Conservation (phyloP, 129 eudicot genomes). For the Saposhnikovia divaricata region DNA sequence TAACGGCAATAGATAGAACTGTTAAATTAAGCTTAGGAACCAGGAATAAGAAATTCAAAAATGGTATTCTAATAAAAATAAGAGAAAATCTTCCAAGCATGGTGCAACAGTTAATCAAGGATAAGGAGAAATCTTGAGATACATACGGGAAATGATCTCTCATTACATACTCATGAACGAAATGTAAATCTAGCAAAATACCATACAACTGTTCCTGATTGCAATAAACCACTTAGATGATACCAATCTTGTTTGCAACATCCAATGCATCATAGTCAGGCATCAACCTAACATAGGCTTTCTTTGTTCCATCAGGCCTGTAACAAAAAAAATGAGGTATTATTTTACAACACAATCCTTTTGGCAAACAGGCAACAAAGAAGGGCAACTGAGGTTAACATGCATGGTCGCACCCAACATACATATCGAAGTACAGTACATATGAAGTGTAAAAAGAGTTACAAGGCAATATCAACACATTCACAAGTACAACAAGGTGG, state of each 20-base stretch:
- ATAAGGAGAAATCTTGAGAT: neutral
- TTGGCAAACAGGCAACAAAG: neutral
- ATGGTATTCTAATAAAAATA: neutral
- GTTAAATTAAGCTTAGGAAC: neutral
- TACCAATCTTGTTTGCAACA: slow-evolving; percentile 41
- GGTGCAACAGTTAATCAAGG: neutral
- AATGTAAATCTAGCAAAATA: neutral
- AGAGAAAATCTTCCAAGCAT: neutral
- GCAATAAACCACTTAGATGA: slow-evolving; percentile 16
- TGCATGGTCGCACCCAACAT: neutral
- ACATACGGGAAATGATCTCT: neutral
- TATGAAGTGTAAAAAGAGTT: too few relatives aligned
- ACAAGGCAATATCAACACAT: too few relatives aligned
- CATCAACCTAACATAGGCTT: slow-evolving; percentile 33
- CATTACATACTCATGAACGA: neutral
- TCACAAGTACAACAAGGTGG: neutral
- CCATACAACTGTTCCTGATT: slow-evolving; percentile 6
- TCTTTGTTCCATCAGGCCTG: slow-evolving; percentile 27
- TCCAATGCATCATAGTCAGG: slow-evolving; percentile 39
- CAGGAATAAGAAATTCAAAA: neutral
- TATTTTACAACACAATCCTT: neutral
- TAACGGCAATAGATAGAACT: neutral
- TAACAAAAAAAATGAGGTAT: neutral
- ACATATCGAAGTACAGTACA: neutral
- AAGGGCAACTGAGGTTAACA: neutral